Evolutionary conservation across 73 alveolate species (phyloP), one percentile per base, ranked within the genome.

Genomic region (Paramecium pentaurelia): DNA sequence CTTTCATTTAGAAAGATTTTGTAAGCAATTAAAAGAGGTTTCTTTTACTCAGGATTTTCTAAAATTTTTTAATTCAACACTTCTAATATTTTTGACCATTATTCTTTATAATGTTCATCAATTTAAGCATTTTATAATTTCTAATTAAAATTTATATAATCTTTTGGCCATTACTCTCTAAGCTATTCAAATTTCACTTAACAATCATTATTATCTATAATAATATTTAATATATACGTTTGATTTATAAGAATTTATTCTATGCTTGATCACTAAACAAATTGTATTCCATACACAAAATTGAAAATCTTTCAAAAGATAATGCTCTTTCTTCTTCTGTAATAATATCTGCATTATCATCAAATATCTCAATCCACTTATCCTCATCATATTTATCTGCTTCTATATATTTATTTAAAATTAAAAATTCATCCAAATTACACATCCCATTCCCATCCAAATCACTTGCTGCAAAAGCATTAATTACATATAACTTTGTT

Each of bases 381-480:
- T 64, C 84, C 27, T 64, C 45, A 34, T 64, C 45, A 6, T 64
- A 64, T 34, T 64, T 64, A 32, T 64, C 49, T 28, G 84, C 10
- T 64, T 64, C 84, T 32, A 25, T 64, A 59, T 88, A 77, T 64
- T 77, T 88, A 88, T 88, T 88, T 38, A 88, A 45, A 18, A 88
- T 34, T 28, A 73, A 37, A 83, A 83, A 88, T 88, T 88, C 94
- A 7, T 88, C 86, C 1, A 88, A 36, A 58, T 88, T 88, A 25
- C 94, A 88, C 86, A 68, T 88, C 18, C 88, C 77, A 88, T 88
- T 88, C 5, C 94, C 94, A 70, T 88, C 94, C 14, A 88, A 45
- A 71, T 88, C 94, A 64, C 94, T 42, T 8, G 94, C 94, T 25
- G 86, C 86, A 64, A 88, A 88, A 0, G 94, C 94, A 70, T 88